A percentile compares a stretch with the other conserved stretches of the same genome.
phyloP scores from a whole-genome alignment of 2,329 filamentous ascomycete genomes.

The Cladophialophora bantiana region DNA sequence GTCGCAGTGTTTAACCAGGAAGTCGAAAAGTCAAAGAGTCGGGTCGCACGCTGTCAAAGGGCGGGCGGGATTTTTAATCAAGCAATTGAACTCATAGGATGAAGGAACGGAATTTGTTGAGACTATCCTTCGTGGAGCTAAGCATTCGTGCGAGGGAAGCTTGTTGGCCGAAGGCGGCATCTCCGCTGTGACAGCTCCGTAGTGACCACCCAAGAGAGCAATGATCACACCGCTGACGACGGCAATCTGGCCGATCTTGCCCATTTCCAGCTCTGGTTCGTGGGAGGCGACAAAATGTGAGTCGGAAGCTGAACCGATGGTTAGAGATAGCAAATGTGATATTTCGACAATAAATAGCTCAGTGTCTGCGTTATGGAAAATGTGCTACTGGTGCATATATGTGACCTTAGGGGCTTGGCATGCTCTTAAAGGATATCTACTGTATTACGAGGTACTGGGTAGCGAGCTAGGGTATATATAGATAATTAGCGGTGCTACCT shows the following conservation, averaged over 20 bases:
- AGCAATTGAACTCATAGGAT: constrained; percentile 2
- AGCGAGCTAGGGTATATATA: too few relatives aligned
- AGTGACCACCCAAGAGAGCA: not conserved
- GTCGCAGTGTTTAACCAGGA: not conserved
- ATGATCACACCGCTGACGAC: not conserved
- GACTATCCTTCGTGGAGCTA: not conserved
- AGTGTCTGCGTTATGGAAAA: not conserved
- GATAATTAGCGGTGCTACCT: too few relatives aligned
- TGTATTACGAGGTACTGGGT: too few relatives aligned
- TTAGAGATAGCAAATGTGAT: not conserved
- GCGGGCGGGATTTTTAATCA: not conserved
- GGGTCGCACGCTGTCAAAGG: not conserved
- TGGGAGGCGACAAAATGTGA: not conserved
- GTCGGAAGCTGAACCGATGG: not conserved
- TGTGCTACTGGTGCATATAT: not conserved
- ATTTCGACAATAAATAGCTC: too few relatives aligned
- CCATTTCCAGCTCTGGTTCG: not conserved
- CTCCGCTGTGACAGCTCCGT: not conserved
- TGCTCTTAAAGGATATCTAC: too few relatives aligned
- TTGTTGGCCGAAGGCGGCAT: not conserved
- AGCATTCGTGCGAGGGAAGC: not conserved
- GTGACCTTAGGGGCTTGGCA: too few relatives aligned
- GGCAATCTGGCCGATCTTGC: not conserved
- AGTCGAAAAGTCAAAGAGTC: not conserved
- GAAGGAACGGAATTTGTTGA: not conserved